Evolutionary conservation across 1,284 basidiomycete genomes (phyloP).

Genomic region (Coniferiporia weirii): DNA sequence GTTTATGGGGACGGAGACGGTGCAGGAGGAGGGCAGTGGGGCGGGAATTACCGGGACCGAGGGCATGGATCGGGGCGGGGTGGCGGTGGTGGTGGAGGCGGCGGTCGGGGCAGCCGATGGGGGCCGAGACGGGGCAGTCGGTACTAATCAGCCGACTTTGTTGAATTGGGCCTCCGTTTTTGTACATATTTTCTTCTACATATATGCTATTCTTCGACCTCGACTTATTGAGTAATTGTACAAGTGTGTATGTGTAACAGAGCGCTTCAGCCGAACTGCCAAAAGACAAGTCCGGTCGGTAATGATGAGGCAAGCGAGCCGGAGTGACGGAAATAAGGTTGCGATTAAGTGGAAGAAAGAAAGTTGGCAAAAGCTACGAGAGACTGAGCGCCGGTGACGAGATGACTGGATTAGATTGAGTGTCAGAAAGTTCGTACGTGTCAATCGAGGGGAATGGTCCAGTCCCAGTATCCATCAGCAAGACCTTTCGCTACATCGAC

Average conservation of each 20-base stretch:
- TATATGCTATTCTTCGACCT: not conserved
- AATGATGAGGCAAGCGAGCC: too few species aligned
- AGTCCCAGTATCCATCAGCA: conserved; percentile 38
- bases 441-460: conserved; percentile 12
- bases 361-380: not conserved
- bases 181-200: not conserved
- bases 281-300: too few species aligned
- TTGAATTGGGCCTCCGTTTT: not conserved
- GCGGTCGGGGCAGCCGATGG: conserved; percentile 22
- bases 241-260: too few species aligned
- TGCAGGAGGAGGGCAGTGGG: not conserved
- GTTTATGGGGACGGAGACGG: conserved; percentile 23
- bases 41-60: conserved; percentile 6
- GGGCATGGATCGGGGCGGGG: conserved; percentile 28
- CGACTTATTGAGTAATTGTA: too few species aligned
- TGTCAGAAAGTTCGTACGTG: too few species aligned
- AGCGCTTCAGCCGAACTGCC: too few species aligned
- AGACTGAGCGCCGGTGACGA: not conserved
- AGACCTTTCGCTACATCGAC: conserved; percentile 50
- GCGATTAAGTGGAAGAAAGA: not conserved
- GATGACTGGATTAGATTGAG: not conserved
- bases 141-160: not conserved
- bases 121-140: conserved; percentile 10
- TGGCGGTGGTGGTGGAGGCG: conserved; percentile 20
- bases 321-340: too few species aligned